These are phyloP conservation scores for Lipomyces lipofer DNA, from an alignment of 805 yeast species.

Conservation along the genomic window DNA sequence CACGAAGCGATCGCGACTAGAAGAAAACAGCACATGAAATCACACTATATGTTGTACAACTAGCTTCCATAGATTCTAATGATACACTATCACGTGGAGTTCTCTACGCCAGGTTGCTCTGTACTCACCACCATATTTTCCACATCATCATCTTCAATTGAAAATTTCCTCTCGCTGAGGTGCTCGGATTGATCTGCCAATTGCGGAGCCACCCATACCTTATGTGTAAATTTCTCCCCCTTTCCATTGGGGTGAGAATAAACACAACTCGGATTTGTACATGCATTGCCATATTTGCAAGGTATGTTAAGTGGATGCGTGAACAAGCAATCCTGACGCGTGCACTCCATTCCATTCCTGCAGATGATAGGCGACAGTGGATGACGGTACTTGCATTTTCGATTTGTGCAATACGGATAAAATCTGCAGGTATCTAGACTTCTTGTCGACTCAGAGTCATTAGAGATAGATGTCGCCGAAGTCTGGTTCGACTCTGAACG, in stretches of 20 bases:
- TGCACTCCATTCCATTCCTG: conserved; percentile 78
- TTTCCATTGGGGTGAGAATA: conserved; percentile 76
- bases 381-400: conserved; percentile 79
- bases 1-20: too few relatives aligned
- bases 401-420: conserved; percentile 73
- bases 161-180: conserved; percentile 23
- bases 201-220: conserved; percentile 23
- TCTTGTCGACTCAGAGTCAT: background rate
- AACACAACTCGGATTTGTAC: conserved; percentile 70
- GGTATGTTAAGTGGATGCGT: conserved; percentile 77
- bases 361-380: conserved; percentile 73
- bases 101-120: background rate
- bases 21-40: too few relatives aligned
- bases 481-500: background rate
- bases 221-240: conserved; percentile 10
- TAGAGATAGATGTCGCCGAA: too few relatives aligned
- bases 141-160: conserved; percentile 17
- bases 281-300: conserved; percentile 76
- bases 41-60: too few relatives aligned
- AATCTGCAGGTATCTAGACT: conserved; percentile 80
- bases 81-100: too few relatives aligned
- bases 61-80: too few relatives aligned
- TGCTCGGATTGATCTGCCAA: conserved; percentile 2
- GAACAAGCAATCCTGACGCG: conserved; percentile 77
- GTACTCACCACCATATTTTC: background rate